phyloP scores from a whole-genome alignment of 768 basidiomycete species.

The Tulasnella calospora region DNA sequence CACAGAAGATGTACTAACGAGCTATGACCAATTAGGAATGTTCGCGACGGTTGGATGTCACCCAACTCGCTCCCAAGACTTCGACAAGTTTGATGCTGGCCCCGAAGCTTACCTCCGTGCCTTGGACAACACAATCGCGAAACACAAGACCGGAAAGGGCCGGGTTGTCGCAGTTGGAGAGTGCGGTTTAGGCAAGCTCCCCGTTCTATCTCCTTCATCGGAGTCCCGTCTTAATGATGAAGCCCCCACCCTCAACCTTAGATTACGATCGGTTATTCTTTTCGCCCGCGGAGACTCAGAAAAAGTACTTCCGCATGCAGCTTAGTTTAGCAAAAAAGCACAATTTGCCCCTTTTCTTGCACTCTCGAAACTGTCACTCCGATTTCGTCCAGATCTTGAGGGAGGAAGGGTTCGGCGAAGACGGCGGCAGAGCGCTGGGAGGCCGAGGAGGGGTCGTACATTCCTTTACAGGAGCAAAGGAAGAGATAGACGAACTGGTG shows the following conservation, averaged over 20 bases:
- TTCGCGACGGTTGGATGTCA: conserved; percentile 77
- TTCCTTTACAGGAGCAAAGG: conserved; percentile 65
- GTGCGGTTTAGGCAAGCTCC: conserved; percentile 61
- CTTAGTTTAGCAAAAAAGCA: conserved; percentile 63
- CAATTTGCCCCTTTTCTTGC: conserved; percentile 72
- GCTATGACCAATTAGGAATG: conserved; percentile 41
- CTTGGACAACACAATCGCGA: conserved; percentile 51
- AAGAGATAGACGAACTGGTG: conserved; percentile 63
- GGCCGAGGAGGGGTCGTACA: conserved; percentile 74
- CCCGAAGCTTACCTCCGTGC: conserved; percentile 56
- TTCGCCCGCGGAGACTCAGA: conserved; percentile 55
- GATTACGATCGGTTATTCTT: conserved; percentile 76
- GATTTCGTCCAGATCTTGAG: conserved; percentile 63
- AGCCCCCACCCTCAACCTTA: conserved; percentile 32
- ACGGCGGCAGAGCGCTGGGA: conserved; percentile 53
- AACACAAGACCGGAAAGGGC: conserved; percentile 49
- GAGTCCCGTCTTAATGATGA: background rate
- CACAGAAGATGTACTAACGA: conserved; percentile 13
- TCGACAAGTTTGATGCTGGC: conserved; percentile 53
- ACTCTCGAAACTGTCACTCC: conserved; percentile 68
- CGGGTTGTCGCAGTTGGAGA: conserved; percentile 71
- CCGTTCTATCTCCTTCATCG: background rate
- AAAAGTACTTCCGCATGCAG: conserved; percentile 60
- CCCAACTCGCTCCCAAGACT: conserved; percentile 68
- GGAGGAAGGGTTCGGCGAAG: conserved; percentile 58